Evolutionary conservation across 208 protist genomes (phyloP), one percentile per base, ranked within the genome.

Genomic region (Angomonas deanei): DNA sequence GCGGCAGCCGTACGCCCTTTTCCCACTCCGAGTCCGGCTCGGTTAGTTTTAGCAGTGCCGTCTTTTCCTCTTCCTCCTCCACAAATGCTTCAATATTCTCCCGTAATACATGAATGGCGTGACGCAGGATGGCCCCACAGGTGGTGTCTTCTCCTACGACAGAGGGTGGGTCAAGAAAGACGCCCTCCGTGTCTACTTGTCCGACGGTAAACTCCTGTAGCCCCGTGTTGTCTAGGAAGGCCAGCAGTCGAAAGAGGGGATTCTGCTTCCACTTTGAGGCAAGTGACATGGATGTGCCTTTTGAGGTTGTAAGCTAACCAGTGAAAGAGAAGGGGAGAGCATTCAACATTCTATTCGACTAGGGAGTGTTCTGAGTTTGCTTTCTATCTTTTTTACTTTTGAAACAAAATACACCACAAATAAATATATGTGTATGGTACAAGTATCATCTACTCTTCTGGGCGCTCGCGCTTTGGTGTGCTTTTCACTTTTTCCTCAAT

Each of bases 191-290:
- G 52, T 60, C 54, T 2, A 80, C 39, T 23, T 78, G 70, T n/a
- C 38, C 34, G 6, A 91, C 54, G 11, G 74, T 70, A 59, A 95
- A 92, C 0, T 64, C 24, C 61, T 95, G 88, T 4, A 78, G 47
- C 17, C 82, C 84, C n/a, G 78, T 81, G 70, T 80, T 83, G 70
- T 95, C 88, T 3, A 95, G 73, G 46, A 95, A 92, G 0, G 81
- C 88, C 3, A 95, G 71, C 3, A 92, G 42, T 19, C 88, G 85
- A 68, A 92, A 92, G 1, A 95, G 64, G 0, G 82, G 66, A 50
- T 92, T 86, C 0, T 50, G 27, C n/a, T 71, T 65, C 76, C 78
- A 91, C 42, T 52, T 46, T n/a, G 15, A 15, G 11, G 36, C 36
- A 15, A 42, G 11, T 42, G 36, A 42, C 36, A 42, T 42, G 15